Evolutionary conservation across 1,284 basidiomycete genomes (phyloP).

Genomic region (Stereum hirsutum): DNA sequence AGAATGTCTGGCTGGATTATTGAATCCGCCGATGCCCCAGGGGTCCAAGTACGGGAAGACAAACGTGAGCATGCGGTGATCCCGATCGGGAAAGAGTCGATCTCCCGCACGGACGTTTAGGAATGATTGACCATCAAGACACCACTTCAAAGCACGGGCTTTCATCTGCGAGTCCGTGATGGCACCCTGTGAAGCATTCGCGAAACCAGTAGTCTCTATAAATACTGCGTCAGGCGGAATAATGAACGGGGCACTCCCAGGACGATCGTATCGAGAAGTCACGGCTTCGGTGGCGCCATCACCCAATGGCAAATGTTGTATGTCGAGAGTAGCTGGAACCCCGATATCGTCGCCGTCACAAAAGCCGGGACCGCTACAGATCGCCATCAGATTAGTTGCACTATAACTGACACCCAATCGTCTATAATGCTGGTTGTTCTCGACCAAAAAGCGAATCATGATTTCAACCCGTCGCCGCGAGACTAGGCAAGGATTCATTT

Average conservation of each 20-base stretch:
- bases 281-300: neutral
- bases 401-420: neutral
- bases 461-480: neutral
- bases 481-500: neutral
- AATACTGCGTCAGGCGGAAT: neutral
- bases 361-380: neutral
- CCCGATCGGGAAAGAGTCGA: slow-evolving; percentile 1
- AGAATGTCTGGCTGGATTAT: neutral
- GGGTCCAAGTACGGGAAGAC: slow-evolving; percentile 7
- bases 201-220: neutral
- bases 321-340: neutral
- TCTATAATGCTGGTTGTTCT: neutral
- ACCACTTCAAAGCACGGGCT: slow-evolving; percentile 3
- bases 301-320: neutral
- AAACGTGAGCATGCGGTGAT: slow-evolving; percentile 5
- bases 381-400: neutral
- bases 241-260: neutral
- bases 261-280: neutral
- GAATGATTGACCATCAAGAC: neutral
- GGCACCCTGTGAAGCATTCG: neutral
- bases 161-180: neutral
- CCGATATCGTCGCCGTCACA: neutral
- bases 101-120: neutral
- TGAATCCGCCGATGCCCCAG: slow-evolving; percentile 6
- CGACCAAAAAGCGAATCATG: neutral